These are phyloP conservation scores for Amanita thiersii DNA, from an alignment of 768 basidiomycete species.

Conservation along the genomic window DNA sequence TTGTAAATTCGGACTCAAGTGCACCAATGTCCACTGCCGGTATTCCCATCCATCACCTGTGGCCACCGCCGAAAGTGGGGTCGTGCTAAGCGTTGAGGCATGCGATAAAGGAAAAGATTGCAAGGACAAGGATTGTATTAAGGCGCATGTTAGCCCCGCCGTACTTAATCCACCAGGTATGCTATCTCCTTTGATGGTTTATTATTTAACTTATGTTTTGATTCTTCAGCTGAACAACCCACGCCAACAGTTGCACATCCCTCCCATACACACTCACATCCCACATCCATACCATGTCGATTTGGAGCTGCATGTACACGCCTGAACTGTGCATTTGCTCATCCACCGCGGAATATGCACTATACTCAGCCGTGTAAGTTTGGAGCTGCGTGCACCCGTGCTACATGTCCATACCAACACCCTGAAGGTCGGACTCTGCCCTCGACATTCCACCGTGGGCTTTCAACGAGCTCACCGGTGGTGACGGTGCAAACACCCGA, in stretches of 20 bases:
- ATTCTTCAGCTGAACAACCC: conserved; percentile 25
- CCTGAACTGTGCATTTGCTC: conserved; percentile 58
- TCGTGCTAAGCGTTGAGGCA: conserved; percentile 89
- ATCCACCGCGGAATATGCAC: conserved; percentile 39
- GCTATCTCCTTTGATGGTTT: conserved; percentile 12
- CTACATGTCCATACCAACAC: conserved; percentile 85
- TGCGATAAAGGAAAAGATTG: conserved; percentile 88
- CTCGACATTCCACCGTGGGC: conserved; percentile 71
- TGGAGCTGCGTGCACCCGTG: conserved; percentile 78
- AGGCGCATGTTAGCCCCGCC: conserved; percentile 86
- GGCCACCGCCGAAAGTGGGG: conserved; percentile 88
- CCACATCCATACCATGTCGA: conserved; percentile 43
- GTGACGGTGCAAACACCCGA: conserved; percentile 57
- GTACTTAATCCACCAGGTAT: conserved; percentile 59
- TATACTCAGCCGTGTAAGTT: conserved; percentile 64
- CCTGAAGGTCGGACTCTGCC: conserved; percentile 82
- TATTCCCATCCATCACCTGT: conserved; percentile 97
- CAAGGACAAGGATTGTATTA: conserved; percentile 89
- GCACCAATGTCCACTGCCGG: conserved; percentile 82
- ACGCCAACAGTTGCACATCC: conserved; percentile 24
- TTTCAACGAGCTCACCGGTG: conserved; percentile 51
- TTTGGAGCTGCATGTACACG: conserved; percentile 69
- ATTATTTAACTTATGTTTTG: conserved; percentile 11
- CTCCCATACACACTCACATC: conserved; percentile 20
- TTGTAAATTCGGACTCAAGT: conserved; percentile 91